These are phyloP conservation scores for Phylloporus sp. DNA, from an alignment of 1,284 basidiomycete species.

Conservation along the genomic window DNA sequence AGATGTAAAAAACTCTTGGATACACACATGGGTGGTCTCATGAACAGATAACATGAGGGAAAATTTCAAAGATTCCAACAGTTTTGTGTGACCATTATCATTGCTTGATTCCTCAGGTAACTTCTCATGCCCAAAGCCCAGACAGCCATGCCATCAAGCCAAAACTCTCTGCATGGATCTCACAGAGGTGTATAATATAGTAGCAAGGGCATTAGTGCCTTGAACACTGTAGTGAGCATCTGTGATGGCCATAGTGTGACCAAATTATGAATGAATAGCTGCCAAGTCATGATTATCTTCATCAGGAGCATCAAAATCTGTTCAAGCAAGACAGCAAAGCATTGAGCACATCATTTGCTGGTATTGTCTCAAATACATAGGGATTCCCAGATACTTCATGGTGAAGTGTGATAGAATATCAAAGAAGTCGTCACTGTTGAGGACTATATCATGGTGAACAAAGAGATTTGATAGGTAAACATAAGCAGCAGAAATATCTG, in stretches of 20 bases:
- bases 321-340: conserved; percentile 5
- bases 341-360: conserved; percentile 13
- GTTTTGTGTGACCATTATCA: too few species aligned
- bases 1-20: not conserved
- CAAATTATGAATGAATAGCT: conserved; percentile 5
- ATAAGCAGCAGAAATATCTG: not conserved
- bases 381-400: not conserved
- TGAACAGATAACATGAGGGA: not conserved
- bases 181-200: not conserved
- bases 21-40: not conserved
- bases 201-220: not conserved
- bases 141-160: not conserved
- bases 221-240: conserved; percentile 15
- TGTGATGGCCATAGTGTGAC: not conserved
- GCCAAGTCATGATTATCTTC: not conserved
- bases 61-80: not conserved
- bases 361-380: conserved; percentile 2
- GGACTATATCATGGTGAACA: not conserved
- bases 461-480: conserved; percentile 6
- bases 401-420: conserved; percentile 1
- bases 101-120: not conserved
- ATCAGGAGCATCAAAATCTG: conserved; percentile 1
- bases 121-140: not conserved
- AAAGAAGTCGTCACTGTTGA: not conserved
- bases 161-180: conserved; percentile 7